phyloP scores from a whole-genome alignment of 75 land plant species.

The Pinus albicaulis region DNA sequence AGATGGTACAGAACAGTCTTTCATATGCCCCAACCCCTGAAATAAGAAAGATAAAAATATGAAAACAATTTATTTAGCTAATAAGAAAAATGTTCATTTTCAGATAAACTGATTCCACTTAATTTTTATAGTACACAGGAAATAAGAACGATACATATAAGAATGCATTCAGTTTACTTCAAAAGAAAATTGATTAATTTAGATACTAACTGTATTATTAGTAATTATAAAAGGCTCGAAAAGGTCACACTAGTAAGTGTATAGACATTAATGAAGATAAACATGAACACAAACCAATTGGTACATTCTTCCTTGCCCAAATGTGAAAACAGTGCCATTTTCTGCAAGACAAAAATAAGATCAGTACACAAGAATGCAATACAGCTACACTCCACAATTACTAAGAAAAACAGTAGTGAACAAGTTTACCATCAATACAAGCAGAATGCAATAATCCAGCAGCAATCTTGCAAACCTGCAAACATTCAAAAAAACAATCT shows the following conservation, averaged over 20 bases:
- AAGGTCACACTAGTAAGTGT: constrained; percentile 8
- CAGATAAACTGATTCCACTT: not conserved
- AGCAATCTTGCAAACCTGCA: constrained; percentile 68
- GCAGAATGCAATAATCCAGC: constrained; percentile 90
- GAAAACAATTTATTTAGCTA: not conserved
- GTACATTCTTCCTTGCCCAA: constrained; percentile 65
- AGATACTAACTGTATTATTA: not conserved
- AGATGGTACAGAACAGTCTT: constrained; percentile 43
- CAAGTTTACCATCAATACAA: constrained; percentile 72
- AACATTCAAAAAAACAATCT: not conserved
- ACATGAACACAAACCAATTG: constrained; percentile 47
- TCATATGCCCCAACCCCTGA: constrained; percentile 57
- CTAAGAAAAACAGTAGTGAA: not conserved
- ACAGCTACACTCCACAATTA: not conserved
- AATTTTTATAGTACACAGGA: not conserved
- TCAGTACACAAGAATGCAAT: not conserved
- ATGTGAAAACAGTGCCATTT: constrained; percentile 61
- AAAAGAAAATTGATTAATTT: constrained; percentile 1
- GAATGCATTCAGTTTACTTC: not conserved
- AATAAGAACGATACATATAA: not conserved
- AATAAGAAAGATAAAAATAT: not conserved
- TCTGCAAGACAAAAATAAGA: constrained; percentile 37
- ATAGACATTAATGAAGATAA: not conserved
- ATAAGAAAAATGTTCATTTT: not conserved
- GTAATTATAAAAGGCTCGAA: not conserved